These are phyloP conservation scores for Kodamaea plutei DNA, from an alignment of 1,139 yeast genomes.

Conservation along the genomic window DNA sequence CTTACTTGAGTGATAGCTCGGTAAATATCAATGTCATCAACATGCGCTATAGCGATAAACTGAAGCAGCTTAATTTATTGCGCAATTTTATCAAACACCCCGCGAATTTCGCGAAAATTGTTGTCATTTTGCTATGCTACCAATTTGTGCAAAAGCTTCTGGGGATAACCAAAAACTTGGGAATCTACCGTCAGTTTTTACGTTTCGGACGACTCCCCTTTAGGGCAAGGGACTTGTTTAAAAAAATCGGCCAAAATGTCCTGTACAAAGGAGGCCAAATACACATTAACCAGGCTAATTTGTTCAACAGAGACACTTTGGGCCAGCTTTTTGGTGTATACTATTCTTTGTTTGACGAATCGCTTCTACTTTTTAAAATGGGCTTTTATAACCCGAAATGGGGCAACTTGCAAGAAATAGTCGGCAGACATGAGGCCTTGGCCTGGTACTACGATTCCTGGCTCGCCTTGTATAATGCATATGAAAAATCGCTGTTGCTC, in stretches of 20 bases:
- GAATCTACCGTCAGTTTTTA: constrained; percentile 62
- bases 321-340: constrained; percentile 20
- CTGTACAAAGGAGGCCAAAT: constrained; percentile 9
- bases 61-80: constrained; percentile 32
- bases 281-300: constrained; percentile 10
- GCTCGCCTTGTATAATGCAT: constrained; percentile 22
- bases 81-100: constrained; percentile 42
- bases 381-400: constrained; percentile 15
- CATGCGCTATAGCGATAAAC: constrained; percentile 30
- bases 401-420: constrained; percentile 11
- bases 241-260: constrained; percentile 17
- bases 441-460: constrained; percentile 28
- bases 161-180: constrained; percentile 49
- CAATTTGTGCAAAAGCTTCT: constrained; percentile 34
- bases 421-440: constrained; percentile 21
- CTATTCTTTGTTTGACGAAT: constrained; percentile 22
- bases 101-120: constrained; percentile 33
- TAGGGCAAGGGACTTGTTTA: constrained; percentile 33
- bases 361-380: constrained; percentile 19
- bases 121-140: constrained; percentile 29
- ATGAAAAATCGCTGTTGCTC: constrained; percentile 15
- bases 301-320: constrained; percentile 14
- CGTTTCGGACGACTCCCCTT: constrained; percentile 74
- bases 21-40: constrained; percentile 30
- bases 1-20: constrained; percentile 30